Evolutionary conservation across 352 stramenopile genomes (phyloP).

Genomic region (Phytophthora colocasiae): DNA sequence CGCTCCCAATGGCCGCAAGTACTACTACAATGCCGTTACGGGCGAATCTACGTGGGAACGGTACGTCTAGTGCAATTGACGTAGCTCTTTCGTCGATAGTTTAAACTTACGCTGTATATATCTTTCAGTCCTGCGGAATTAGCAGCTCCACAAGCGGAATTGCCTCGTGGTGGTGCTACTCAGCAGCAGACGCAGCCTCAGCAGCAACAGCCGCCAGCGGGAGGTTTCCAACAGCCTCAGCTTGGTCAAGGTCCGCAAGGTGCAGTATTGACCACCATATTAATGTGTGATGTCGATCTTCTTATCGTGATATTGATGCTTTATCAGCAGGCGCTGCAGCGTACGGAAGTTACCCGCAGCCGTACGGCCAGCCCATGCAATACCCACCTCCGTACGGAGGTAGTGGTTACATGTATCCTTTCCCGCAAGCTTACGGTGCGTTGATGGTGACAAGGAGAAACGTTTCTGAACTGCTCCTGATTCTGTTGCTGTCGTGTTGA

Average conservation of each 20-base stretch:
- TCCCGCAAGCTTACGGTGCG: constrained; percentile 82
- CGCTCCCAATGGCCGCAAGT: constrained; percentile 91
- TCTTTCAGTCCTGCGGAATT: constrained; percentile 62
- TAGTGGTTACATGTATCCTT: constrained; percentile 88
- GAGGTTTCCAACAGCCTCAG: constrained; percentile 47
- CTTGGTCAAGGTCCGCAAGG: constrained; percentile 54
- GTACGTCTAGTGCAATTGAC: constrained; percentile 39
- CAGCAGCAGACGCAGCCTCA: constrained; percentile 36
- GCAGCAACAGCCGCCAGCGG: constrained; percentile 25
- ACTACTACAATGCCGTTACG: constrained; percentile 93
- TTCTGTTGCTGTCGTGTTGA: not conserved
- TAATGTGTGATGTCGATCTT: not conserved
- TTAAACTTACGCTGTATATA: constrained; percentile 1
- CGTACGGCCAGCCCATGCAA: constrained; percentile 79
- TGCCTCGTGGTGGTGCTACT: constrained; percentile 37
- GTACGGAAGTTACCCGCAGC: constrained; percentile 79
- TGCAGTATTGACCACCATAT: constrained; percentile 1
- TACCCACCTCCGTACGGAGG: constrained; percentile 79
- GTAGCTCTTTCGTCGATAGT: not conserved
- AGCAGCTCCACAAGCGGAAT: constrained; percentile 42
- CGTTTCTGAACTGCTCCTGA: constrained; percentile 6
- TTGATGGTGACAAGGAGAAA: not conserved
- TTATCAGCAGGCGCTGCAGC: constrained; percentile 35
- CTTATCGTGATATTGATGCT: constrained; percentile 1
- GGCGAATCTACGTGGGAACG: constrained; percentile 92